Conservation (phyloP, 2,329 filamentous ascomycete genomes). For the Fusarium siculi region DNA sequence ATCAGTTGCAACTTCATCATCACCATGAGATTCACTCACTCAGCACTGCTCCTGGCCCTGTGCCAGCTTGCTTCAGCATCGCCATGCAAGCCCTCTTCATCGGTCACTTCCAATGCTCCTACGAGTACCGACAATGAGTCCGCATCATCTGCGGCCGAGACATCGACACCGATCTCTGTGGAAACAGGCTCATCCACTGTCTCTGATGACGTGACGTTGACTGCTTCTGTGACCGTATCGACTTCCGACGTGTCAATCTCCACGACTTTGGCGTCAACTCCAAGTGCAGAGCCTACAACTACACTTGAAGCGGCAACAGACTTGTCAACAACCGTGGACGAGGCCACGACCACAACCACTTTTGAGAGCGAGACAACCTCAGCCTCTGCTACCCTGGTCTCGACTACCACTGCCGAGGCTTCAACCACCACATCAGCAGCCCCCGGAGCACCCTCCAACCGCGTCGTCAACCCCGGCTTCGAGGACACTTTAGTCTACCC, state of each 20-base stretch:
- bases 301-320: background rate
- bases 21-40: background rate
- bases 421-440: background rate
- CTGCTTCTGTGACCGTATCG: background rate
- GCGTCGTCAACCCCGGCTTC: background rate
- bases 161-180: background rate
- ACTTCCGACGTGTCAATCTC: background rate
- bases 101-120: background rate
- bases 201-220: background rate
- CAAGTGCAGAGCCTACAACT: background rate
- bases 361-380: background rate
- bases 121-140: background rate
- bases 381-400: background rate
- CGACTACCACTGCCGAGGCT: background rate
- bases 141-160: rapidly evolving
- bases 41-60: background rate
- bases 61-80: background rate
- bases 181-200: background rate
- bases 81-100: background rate
- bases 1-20: too few relatives aligned
- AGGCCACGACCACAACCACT: background rate
- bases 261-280: background rate
- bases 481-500: rapidly evolving
- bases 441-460: background rate
- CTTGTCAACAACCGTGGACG: background rate